Evolutionary conservation across 2,329 filamentous ascomycete species (phyloP), one percentile per base, ranked within the genome.

Genomic region (Grosmannia huntii): DNA sequence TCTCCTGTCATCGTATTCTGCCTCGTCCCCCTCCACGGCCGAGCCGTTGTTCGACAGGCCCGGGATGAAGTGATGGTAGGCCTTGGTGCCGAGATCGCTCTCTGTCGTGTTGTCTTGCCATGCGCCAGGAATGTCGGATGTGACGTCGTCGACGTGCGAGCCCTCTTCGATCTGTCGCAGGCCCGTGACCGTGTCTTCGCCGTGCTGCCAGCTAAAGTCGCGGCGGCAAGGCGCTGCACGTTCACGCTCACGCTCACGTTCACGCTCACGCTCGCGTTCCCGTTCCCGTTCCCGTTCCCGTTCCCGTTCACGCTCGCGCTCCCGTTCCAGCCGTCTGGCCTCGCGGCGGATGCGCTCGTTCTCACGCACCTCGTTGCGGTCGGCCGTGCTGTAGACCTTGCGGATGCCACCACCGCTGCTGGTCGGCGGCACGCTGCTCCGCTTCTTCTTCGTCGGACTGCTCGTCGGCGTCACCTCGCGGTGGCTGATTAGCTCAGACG

Each of bases 341-440:
- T 85, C 83, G 53, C 76, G 73, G 41, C 79, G 76, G 62, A 82
- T 72, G 21, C 76, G 75, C 65, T 84, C 79, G 33, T 73, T 66
- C 67, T 82, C 80, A 46, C 78, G 75, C 55, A 70, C 68, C 28
- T 72, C 75, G 56, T 72, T 79, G 64, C 78, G 77, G 69, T 82
- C 79, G 11, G 80, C 77, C 1, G 76, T 78, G 46, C 79, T 82
- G 72, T 84, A 83, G 36, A 84, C 81, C 71, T 84, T 83, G 62
- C 81, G 75, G 64, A 84, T 84, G 55, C 78, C 77, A 52, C 68
- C 72, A n/a, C 58, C 36, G 60, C 61, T 53, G 50, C 54, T 36
- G 27, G 19, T 12, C 19, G 19, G 16, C 19, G 41, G 16, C 41
- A n/a, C 19, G 19, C 41, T 44, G 46, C 10, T 36, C 21, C 33